Percentiles rank a stretch among this genome's conserved stretches.
Evolutionary conservation across 345 rosid species (phyloP).

Genomic region (Limnanthes douglasii): DNA sequence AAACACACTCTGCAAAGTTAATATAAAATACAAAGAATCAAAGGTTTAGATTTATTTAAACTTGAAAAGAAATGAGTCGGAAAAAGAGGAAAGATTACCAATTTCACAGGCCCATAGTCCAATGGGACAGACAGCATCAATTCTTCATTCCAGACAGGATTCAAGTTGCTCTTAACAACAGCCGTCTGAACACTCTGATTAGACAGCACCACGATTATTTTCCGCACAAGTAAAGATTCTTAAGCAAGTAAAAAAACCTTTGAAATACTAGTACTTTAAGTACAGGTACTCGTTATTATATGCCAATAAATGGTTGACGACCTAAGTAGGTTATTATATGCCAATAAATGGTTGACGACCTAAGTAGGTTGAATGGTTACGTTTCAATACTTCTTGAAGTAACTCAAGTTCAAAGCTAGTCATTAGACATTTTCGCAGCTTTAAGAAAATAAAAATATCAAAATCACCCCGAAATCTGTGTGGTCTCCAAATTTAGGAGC

Average conservation of each 20-base stretch:
- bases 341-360: too few relatives aligned
- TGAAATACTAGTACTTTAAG: background rate
- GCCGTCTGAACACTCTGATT: constrained; percentile 40
- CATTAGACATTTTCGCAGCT: too few relatives aligned
- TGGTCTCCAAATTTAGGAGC: too few relatives aligned
- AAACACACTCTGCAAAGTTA: constrained; percentile 52
- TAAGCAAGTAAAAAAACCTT: too few relatives aligned
- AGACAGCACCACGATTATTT: constrained; percentile 2
- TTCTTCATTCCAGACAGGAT: constrained; percentile 75
- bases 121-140: constrained; percentile 73
- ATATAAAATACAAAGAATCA: background rate
- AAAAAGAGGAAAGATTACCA: constrained; percentile 26
- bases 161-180: constrained; percentile 48
- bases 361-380: too few relatives aligned
- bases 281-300: too few relatives aligned
- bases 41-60: background rate
- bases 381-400: too few relatives aligned
- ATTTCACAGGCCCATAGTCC: constrained; percentile 36
- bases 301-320: too few relatives aligned
- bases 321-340: too few relatives aligned
- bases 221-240: background rate
- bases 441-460: too few relatives aligned
- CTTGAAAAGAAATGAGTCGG: background rate
- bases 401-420: too few relatives aligned
- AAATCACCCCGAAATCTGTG: too few relatives aligned